These are phyloP conservation scores for Melaleuca quinquenervia DNA, from an alignment of 345 rosid genomes.

Conservation along the genomic window DNA sequence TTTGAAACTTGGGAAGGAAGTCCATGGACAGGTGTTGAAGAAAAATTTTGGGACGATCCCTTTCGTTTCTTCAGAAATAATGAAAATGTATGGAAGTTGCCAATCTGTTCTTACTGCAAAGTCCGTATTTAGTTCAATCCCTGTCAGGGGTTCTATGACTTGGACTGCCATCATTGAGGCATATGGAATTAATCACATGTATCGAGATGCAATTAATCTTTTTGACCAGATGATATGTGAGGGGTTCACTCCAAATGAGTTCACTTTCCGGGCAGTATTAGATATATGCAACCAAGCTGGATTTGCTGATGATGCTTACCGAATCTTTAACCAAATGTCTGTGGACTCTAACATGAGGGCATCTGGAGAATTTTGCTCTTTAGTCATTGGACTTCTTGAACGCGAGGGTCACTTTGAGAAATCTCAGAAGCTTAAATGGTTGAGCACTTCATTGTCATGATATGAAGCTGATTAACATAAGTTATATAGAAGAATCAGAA, in stretches of 20 bases:
- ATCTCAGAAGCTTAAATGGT: constrained; percentile 26
- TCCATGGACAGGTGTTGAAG: constrained; percentile 62
- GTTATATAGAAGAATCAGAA: background rate
- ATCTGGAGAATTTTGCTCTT: constrained; percentile 29
- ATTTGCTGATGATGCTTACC: constrained; percentile 52
- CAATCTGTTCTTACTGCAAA: constrained; percentile 37
- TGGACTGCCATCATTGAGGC: constrained; percentile 86
- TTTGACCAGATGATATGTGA: constrained; percentile 48
- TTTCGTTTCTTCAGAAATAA: constrained; percentile 46
- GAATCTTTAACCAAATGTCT: constrained; percentile 40
- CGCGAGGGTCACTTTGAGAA: constrained; percentile 26
- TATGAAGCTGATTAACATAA: background rate
- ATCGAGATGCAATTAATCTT: constrained; percentile 36
- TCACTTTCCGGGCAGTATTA: constrained; percentile 54
- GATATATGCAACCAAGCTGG: constrained; percentile 68
- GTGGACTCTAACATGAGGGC: constrained; percentile 28
- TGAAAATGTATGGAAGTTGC: constrained; percentile 67
- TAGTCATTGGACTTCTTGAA: constrained; percentile 31
- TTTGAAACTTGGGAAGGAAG: constrained; percentile 63
- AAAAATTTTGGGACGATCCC: constrained; percentile 48
- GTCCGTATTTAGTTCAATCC: constrained; percentile 37
- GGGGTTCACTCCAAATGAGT: constrained; percentile 50
- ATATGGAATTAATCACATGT: constrained; percentile 29
- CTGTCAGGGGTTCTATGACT: constrained; percentile 56
- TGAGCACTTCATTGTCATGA: constrained; percentile 5